Evolutionary conservation across 2,329 filamentous ascomycete genomes (phyloP), one percentile per base, ranked within the genome.

Genomic region (Ophiostoma sp.): DNA sequence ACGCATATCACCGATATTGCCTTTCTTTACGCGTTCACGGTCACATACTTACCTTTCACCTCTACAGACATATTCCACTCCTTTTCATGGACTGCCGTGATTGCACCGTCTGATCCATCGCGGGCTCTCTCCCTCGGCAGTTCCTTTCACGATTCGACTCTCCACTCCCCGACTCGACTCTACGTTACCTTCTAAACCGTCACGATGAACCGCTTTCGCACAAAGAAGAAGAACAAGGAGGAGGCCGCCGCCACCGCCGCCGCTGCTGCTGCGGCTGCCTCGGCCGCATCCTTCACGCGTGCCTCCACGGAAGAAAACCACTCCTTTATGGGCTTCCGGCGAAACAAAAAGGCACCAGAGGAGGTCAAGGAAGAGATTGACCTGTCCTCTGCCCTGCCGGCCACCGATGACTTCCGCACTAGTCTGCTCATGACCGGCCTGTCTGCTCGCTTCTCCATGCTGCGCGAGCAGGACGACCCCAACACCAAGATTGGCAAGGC

Each of bases 341-440:
- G 82, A 72, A 81, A 76, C 1, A 85, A 86, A 73, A 88, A 86
- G 75, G 75, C 79, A 0, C 80, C 78, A 9, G 83, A 84, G 27
- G 83, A 83, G 73, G 79, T 81, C 63, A 90, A 88, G 75, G 82
- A 81, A 71, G 49, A 66, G 38, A 78, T 97, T 64, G 89, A 98
- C 74, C 81, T 98, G 12, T 77, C 87, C 2, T 81, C 82, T 12
- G 93, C 87, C 0, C 81, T 99, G 2, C 95, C 95, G 1, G 84
- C 93, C 0, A 88, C 82, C 64, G 92, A 98, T 78, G 89, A 98
- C 75, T 98, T 99, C 78, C 87, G 95, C 69, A 99, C 95, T 3
- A 98, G 95, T 81, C 81, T 99, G 69, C 83, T 99, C 71, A 96
- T 99, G 94, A 93, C 92, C 0, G 94, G 93, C 58, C 84, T 99